Evolutionary conservation across 345 rosid genomes (phyloP), one percentile per base, ranked within the genome.

Genomic region (Noccaea bulbosa): DNA sequence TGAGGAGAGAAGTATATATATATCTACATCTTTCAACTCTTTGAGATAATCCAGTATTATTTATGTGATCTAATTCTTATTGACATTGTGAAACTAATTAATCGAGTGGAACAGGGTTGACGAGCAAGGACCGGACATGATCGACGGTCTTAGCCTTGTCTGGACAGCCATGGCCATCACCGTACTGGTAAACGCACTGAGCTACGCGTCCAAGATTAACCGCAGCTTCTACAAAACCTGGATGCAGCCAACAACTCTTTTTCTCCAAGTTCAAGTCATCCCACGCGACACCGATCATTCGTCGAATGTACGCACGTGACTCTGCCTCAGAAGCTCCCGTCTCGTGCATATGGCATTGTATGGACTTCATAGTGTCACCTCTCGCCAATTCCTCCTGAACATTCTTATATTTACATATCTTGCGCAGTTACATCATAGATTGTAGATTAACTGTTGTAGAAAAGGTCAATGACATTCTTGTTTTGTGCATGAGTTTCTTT

Each of bases 101-200:
- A 54, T 60, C 20, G 8, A 70, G 3, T 33, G 70, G 70, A 11
- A 72, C 43, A 11, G 71, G 65, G 50, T 55, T 40, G 41, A 55
- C 11, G 35, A 72, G 77, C 41, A 72, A 45, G 35, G 77, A 64
- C 16, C 49, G 64, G 56, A 72, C 51, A 62, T 53, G 69, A 53
- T 62, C 47, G 38, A 44, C 44, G 27, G 69, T 71, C 30, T 51
- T 71, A 52, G 77, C 65, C 20, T 64, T 55, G 16, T 55, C 65
- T n/a, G 77, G 77, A 45, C 34, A 55, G 50, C 77, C 77, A 69
- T 66, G 27, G 3, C 85, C 89, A 68, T 85, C 86, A 4, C 83
- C 86, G 43, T 60, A 17, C 7, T 75, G 73, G 15, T 85, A 83
- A 35, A 67, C 30, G 57, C 53, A 80, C 1, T 58, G 79, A 6